Percentiles rank a stretch among this genome's conserved stretches.
These are phyloP conservation scores for Aspergillus spinulosporus DNA, from an alignment of 2,329 filamentous ascomycete genomes.

Conservation along the genomic window DNA sequence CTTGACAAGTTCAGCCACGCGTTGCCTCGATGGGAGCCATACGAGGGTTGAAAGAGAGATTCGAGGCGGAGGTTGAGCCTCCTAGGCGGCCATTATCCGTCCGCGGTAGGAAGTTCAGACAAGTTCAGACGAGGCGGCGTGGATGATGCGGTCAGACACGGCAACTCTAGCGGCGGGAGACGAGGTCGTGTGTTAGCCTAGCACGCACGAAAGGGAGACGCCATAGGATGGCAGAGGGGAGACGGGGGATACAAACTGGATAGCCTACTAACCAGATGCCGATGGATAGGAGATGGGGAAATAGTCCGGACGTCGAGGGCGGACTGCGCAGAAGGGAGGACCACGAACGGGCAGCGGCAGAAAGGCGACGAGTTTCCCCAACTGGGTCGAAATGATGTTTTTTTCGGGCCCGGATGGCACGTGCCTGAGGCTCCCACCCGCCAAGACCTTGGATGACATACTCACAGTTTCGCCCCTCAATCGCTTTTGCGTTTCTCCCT, in stretches of 20 bases:
- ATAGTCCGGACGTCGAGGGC: slow-evolving; percentile 4
- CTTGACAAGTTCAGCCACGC: slow-evolving; percentile 40
- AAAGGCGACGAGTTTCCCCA: slow-evolving; percentile 20
- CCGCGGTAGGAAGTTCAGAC: slow-evolving; percentile 12
- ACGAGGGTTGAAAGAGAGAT: slow-evolving; percentile 30
- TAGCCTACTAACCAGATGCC: slow-evolving; percentile 22
- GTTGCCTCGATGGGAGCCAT: slow-evolving; percentile 45
- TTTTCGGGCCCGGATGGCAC: slow-evolving; percentile 23
- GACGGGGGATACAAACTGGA: neutral
- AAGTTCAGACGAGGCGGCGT: neutral
- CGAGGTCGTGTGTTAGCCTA: slow-evolving; percentile 14
- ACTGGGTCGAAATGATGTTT: slow-evolving; percentile 32
- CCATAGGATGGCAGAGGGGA: slow-evolving; percentile 3
- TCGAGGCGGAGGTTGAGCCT: slow-evolving; percentile 23
- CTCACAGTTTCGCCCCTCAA: slow-evolving; percentile 17
- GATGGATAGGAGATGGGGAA: neutral
- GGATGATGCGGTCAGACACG: neutral
- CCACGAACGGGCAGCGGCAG: slow-evolving; percentile 11
- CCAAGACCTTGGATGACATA: slow-evolving; percentile 28
- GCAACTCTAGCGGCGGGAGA: slow-evolving; percentile 3
- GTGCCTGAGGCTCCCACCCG: slow-evolving; percentile 28
- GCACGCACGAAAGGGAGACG: slow-evolving; percentile 10
- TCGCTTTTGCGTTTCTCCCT: slow-evolving; percentile 14
- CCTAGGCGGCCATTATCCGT: slow-evolving; percentile 41
- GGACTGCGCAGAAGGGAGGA: slow-evolving; percentile 15